phyloP scores from a whole-genome alignment of 306 rosid species.

The Hylodesmum podocarpum region DNA sequence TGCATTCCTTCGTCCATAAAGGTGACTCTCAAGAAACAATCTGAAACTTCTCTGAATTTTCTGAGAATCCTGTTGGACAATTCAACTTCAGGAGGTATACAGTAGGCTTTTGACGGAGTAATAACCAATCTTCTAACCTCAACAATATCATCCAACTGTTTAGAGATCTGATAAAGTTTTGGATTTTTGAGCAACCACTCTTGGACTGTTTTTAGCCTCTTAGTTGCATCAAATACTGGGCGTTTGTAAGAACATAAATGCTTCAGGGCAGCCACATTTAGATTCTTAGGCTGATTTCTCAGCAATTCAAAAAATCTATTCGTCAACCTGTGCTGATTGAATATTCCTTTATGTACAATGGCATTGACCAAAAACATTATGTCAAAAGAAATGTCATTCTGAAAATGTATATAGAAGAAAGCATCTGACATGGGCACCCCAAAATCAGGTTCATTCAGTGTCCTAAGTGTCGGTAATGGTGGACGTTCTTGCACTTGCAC shows the following conservation, averaged over 20 bases:
- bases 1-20: slow-evolving; percentile 96
- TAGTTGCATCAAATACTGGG: slow-evolving; percentile 63
- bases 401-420: slow-evolving; percentile 54
- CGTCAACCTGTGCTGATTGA: slow-evolving; percentile 64
- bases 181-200: slow-evolving; percentile 73
- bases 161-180: slow-evolving; percentile 57
- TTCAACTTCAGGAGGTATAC: slow-evolving; percentile 80
- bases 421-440: slow-evolving; percentile 51
- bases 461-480: slow-evolving; percentile 39
- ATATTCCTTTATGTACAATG: slow-evolving; percentile 61
- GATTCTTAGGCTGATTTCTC: slow-evolving; percentile 55
- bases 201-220: slow-evolving; percentile 61
- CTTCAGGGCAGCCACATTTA: slow-evolving; percentile 77
- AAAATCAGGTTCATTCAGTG: slow-evolving; percentile 62
- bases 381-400: slow-evolving; percentile 57
- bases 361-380: slow-evolving; percentile 72
- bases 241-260: slow-evolving; percentile 61
- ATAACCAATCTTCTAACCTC: slow-evolving; percentile 80
- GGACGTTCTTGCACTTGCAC: slow-evolving; percentile 45
- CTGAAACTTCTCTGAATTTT: slow-evolving; percentile 59
- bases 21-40: slow-evolving; percentile 78
- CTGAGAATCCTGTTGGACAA: slow-evolving; percentile 83
- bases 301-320: slow-evolving; percentile 57
- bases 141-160: slow-evolving; percentile 53
- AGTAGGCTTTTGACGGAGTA: slow-evolving; percentile 86